phyloP scores from a whole-genome alignment of 179 eudicot species.

The Heliamphora ciliata region DNA sequence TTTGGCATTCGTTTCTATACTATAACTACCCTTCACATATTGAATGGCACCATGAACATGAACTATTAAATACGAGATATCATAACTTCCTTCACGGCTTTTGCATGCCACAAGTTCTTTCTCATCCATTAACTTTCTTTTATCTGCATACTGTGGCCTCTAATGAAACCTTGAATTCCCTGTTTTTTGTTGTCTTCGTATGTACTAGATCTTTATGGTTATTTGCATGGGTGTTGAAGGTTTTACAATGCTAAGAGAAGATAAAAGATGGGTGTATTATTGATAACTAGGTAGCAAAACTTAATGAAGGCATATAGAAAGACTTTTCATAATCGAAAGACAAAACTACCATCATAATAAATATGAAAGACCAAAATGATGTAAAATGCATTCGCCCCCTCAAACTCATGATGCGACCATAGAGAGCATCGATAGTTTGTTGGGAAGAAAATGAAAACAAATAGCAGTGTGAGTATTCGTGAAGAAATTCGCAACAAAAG shows the following conservation, averaged over 20 bases:
- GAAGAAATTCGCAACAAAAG: no score
- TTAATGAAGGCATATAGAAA: no score
- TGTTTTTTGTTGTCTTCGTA: not conserved
- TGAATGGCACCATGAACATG: not conserved
- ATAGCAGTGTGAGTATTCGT: no score
- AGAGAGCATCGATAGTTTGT: no score
- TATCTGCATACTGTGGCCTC: not conserved
- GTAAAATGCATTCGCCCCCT: no score
- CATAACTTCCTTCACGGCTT: not conserved
- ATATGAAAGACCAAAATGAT: no score
- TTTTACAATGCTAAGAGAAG: not conserved
- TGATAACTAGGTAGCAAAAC: no score
- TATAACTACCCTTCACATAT: not conserved
- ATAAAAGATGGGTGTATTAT: no score
- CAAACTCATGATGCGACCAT: no score
- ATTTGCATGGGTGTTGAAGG: not conserved
- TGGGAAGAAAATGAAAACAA: no score
- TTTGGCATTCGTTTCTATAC: not conserved
- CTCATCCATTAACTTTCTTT: not conserved
- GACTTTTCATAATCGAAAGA: no score
- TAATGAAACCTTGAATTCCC: not conserved
- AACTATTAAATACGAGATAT: not conserved
- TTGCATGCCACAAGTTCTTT: constrained; percentile 5
- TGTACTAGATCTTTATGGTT: not conserved
- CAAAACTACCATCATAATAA: no score